Evolutionary conservation across 2,329 filamentous ascomycete genomes (phyloP), one percentile per base, ranked within the genome.

Genomic region (Epichloe sibirici): DNA sequence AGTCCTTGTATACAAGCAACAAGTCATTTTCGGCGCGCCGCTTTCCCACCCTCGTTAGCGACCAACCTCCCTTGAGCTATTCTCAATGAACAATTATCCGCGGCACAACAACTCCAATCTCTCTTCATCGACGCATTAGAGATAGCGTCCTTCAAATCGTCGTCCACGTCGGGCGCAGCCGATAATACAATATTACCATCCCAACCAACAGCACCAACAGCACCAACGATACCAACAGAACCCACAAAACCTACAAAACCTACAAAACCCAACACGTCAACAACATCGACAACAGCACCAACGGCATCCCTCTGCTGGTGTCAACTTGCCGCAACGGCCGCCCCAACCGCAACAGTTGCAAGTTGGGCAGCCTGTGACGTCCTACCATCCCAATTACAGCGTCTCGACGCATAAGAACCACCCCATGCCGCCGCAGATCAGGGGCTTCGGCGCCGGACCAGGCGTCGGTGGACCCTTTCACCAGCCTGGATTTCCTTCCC

Each of bases 401-500:
- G 17, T 45, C 21, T n/a, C 17, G 39, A 38, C 46, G 21, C 28
- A 44, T 28, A 37, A 23, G 17, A 51, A 13, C 39, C 34, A 40
- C 31, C 51, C 51, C 48, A 71, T 71, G 68, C 66, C 67, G 52
- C 68, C 68, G 40, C 68, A 68, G 59, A 62, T 69, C 47, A 63
- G 68, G 58, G 65, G 63, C 60, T 71, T 71, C 56, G 62, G 63
- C 57, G 66, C 63, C 55, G 68, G 66, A 51, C 66, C 67, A 54
- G 62, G 63, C 57, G 66, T 68, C 52, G 64, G 64, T 54, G 66
- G 60, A 58, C 69, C 70, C 31, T 72, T 72, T 57, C 70, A 72
- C 57, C 69, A 71, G 54, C 66, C 67, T 50, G 76, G 77, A 55
- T 81, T 78, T 61, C 71, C 75, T n/a, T 71, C 73, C 39, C 74